These are phyloP conservation scores for Metschnikowia proteae DNA, from an alignment of 805 yeast genomes.

Conservation along the genomic window DNA sequence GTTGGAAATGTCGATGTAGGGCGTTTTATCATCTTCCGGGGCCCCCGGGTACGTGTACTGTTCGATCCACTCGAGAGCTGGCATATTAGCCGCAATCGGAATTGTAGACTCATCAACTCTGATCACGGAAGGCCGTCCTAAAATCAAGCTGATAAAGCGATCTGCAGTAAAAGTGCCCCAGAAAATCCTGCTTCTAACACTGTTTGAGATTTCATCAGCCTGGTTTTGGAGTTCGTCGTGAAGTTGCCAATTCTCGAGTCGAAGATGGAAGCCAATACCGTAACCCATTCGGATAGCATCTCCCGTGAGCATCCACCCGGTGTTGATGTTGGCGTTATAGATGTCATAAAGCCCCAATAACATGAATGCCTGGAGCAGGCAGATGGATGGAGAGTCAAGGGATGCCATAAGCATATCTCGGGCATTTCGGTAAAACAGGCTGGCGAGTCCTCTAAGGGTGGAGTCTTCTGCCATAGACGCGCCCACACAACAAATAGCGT, in stretches of 20 bases:
- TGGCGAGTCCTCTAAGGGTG: conserved; percentile 3
- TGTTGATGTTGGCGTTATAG: conserved; percentile 12
- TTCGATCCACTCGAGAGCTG: conserved; percentile 12
- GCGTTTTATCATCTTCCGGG: neutral
- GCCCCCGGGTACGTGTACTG: conserved; percentile 13
- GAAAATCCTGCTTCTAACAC: conserved; percentile 14
- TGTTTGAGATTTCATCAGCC: conserved; percentile 4
- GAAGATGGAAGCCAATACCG: conserved; percentile 14
- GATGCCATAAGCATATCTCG: conserved; percentile 10
- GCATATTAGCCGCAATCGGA: conserved; percentile 13
- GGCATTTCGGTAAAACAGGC: conserved; percentile 7
- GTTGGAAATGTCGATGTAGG: conserved; percentile 13
- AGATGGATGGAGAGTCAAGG: conserved; percentile 12
- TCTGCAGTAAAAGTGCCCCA: conserved; percentile 16
- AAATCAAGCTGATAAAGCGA: conserved; percentile 13
- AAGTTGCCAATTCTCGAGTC: conserved; percentile 12
- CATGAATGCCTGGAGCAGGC: conserved; percentile 13
- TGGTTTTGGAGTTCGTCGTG: neutral
- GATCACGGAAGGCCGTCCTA: conserved; percentile 13
- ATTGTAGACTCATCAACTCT: conserved; percentile 10
- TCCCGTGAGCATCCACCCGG: conserved; percentile 16
- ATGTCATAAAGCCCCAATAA: conserved; percentile 15
- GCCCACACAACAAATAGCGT: conserved; percentile 13
- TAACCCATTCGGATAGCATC: conserved; percentile 14
- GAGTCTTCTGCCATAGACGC: conserved; percentile 10